phyloP scores from a whole-genome alignment of 192 early-diverging fungal species.

The Phlyctochytrium bullatum region DNA sequence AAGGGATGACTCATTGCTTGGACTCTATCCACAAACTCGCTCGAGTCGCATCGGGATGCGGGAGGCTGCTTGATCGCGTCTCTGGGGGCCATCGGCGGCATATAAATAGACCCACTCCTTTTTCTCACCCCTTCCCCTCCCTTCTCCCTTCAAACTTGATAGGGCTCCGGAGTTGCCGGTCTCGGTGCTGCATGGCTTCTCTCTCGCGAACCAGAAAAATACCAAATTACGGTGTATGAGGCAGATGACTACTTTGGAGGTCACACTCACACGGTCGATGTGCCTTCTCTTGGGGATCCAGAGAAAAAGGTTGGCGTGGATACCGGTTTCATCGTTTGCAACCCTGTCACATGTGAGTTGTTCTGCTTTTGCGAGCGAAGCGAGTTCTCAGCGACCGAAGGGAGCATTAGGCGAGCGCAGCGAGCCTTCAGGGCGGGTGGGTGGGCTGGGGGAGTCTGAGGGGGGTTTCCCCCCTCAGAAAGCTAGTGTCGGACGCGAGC shows the following conservation, averaged over 20 bases:
- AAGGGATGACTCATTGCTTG: too few relatives aligned
- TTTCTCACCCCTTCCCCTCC: background rate
- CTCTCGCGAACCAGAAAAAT: constrained; percentile 24
- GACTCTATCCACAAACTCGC: too few relatives aligned
- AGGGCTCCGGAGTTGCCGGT: constrained; percentile 41
- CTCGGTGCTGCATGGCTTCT: constrained; percentile 59
- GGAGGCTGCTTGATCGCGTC: too few relatives aligned
- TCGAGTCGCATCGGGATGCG: too few relatives aligned
- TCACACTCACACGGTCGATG: constrained; percentile 64
- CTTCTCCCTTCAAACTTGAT: background rate
- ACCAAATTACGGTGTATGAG: constrained; percentile 52
- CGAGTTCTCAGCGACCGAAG: too few relatives aligned
- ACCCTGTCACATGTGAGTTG: constrained; percentile 46
- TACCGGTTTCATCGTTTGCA: constrained; percentile 68
- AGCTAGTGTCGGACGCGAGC: too few relatives aligned
- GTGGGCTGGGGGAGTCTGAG: too few relatives aligned
- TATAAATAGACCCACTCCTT: too few relatives aligned
- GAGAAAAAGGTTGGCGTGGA: constrained; percentile 51
- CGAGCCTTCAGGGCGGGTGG: too few relatives aligned
- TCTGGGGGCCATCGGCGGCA: background rate
- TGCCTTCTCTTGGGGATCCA: constrained; percentile 25
- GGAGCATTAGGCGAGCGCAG: too few relatives aligned
- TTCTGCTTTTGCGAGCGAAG: background rate
- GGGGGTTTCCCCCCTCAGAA: too few relatives aligned
- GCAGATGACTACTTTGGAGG: constrained; percentile 52